phyloP scores from a whole-genome alignment of 2,329 filamentous ascomycete species.

The Juglanconis oblonga region DNA sequence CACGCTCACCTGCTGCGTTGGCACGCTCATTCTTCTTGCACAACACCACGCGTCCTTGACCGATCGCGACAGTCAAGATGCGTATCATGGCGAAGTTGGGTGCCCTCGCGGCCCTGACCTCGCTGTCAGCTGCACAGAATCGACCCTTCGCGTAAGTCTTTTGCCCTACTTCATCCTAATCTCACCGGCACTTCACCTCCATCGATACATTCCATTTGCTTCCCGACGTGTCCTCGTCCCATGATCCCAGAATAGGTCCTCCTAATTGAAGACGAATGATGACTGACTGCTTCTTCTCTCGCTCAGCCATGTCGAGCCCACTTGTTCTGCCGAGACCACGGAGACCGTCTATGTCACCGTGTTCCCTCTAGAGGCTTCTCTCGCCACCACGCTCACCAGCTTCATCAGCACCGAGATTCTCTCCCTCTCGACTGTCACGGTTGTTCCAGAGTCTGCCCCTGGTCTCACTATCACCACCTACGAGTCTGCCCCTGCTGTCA shows the following conservation, averaged over 20 bases:
- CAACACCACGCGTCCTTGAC: background rate
- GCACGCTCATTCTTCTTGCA: background rate
- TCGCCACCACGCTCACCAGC: slow-evolving; percentile 14
- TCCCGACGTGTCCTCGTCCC: background rate
- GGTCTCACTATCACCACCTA: slow-evolving; percentile 2
- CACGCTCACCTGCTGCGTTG: background rate
- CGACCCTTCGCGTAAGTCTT: slow-evolving; percentile 32
- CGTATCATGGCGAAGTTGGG: slow-evolving; percentile 34
- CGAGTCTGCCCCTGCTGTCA: background rate
- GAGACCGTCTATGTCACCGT: slow-evolving; percentile 49
- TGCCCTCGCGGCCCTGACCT: slow-evolving; percentile 33
- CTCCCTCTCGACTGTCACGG: slow-evolving; percentile 21
- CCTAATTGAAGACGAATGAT: slow-evolving; percentile 16
- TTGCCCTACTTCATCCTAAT: too few relatives aligned
- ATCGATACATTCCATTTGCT: background rate
- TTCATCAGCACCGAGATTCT: slow-evolving; percentile 21
- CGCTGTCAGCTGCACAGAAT: slow-evolving; percentile 32
- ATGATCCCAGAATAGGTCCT: background rate
- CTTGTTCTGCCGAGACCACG: slow-evolving; percentile 36
- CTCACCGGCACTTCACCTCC: background rate
- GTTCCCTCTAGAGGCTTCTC: slow-evolving; percentile 25
- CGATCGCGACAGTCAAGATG: slow-evolving; percentile 31
- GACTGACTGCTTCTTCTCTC: background rate
- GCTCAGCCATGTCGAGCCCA: slow-evolving; percentile 23
- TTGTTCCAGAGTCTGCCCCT: slow-evolving; percentile 13